Conservation (phyloP, 805 yeast species). For the Myxozyma nipponensis region DNA sequence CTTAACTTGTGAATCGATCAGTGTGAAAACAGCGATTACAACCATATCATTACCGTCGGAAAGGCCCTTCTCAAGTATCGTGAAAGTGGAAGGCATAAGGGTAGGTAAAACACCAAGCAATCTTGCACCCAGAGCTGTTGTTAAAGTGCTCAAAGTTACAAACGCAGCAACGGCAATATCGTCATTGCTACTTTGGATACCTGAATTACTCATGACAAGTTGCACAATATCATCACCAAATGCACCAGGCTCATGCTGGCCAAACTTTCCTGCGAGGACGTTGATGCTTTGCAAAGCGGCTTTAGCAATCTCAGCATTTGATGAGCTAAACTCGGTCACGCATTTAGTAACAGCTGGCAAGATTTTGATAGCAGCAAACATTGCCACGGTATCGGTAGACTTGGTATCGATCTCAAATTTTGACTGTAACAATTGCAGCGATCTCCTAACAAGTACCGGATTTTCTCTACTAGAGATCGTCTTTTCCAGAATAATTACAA, state of each 20-base stretch:
- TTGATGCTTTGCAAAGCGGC: conserved; percentile 67
- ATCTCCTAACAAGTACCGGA: conserved; percentile 13
- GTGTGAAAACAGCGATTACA: conserved; percentile 66
- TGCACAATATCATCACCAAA: conserved; percentile 48
- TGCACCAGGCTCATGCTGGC: conserved; percentile 42
- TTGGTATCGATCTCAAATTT: conserved; percentile 22
- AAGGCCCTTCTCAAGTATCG: conserved; percentile 49
- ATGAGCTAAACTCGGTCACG: background rate
- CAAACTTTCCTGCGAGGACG: conserved; percentile 59
- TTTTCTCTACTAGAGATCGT: conserved; percentile 33
- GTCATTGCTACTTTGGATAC: conserved; percentile 52
- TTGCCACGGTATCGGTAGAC: conserved; percentile 36
- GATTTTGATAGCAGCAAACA: conserved; percentile 46
- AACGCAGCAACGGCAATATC: conserved; percentile 72
- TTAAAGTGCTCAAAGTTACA: conserved; percentile 57
- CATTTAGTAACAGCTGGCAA: conserved; percentile 19
- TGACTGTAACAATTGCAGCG: conserved; percentile 10
- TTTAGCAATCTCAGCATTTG: conserved; percentile 51
- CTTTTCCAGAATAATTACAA: conserved; percentile 57
- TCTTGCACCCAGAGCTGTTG: conserved; percentile 77
- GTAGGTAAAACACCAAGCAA: conserved; percentile 80
- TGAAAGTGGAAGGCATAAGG: conserved; percentile 70
- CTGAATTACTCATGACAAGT: conserved; percentile 48
- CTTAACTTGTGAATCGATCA: conserved; percentile 70
- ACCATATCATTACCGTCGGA: conserved; percentile 42